A percentile compares a stretch with the other conserved stretches of the same genome.
phyloP scores from a whole-genome alignment of 2,329 filamentous ascomycete species.

The Aspergillus sp. region DNA sequence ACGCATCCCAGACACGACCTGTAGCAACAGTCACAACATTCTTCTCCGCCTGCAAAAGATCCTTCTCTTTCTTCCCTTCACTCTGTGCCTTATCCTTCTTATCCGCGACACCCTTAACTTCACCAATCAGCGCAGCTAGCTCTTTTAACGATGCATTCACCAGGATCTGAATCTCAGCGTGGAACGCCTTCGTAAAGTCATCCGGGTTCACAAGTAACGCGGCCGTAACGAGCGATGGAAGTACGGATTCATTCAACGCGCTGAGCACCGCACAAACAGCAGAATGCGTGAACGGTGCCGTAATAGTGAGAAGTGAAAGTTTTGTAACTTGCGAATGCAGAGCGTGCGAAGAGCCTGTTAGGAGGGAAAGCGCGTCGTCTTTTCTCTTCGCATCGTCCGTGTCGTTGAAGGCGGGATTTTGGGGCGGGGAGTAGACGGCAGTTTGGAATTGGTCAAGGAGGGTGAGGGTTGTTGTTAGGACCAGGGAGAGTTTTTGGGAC shows the following conservation, averaged over 20 bases:
- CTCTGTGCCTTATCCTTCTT: conserved; percentile 37
- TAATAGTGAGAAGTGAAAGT: conserved; percentile 77
- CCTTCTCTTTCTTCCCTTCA: conserved; percentile 19
- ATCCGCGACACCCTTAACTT: conserved; percentile 48
- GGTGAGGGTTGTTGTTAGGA: conserved; percentile 28
- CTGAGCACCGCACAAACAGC: conserved; percentile 65
- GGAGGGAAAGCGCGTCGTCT: conserved; percentile 54
- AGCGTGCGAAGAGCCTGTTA: conserved; percentile 64
- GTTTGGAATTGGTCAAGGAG: conserved; percentile 36
- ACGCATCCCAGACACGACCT: conserved; percentile 75
- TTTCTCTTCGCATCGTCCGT: conserved; percentile 2
- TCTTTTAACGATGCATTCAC: conserved; percentile 57
- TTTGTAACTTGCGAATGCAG: conserved; percentile 81
- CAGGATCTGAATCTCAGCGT: conserved; percentile 56
- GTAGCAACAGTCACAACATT: conserved; percentile 59
- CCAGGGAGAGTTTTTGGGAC: conserved; percentile 24
- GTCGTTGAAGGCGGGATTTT: conserved; percentile 5
- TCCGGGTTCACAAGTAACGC: conserved; percentile 58
- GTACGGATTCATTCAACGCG: conserved; percentile 64
- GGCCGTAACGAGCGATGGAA: conserved; percentile 67
- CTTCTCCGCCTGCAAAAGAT: conserved; percentile 32
- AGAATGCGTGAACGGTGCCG: conserved; percentile 74
- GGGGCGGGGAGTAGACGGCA: conserved; percentile 24
- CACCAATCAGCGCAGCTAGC: conserved; percentile 53
- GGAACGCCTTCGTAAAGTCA: conserved; percentile 58